Base-by-base conservation (phyloP, 352 stramenopile genomes). In the Globisporangium solare region DNA sequence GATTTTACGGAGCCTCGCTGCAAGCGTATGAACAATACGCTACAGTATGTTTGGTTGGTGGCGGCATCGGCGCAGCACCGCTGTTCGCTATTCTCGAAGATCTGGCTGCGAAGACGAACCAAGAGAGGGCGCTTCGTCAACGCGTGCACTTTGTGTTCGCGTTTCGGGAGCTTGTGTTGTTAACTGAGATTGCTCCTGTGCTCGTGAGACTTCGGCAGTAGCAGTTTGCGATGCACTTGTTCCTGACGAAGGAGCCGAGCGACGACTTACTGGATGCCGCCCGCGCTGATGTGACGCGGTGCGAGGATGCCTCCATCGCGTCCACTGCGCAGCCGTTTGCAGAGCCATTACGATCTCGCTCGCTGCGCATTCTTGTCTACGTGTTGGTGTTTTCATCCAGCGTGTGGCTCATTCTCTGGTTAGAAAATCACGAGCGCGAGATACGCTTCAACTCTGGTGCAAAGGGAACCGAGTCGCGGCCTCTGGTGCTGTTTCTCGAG, bases 81-180 rank as follows among this genome's bases (percentile, higher is more conserved):
- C 35, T 85, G 37, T 74, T 88, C 31, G 70, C 69, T 3, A 79
- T 84, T 31, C 56, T 86, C 20, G 71, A 86, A 39, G 76, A 84
- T 55, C 75, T 84, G 35, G 63, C 63, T 7, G 58, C 62, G 35
- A 47, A 40, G 31, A 45, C 12, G 17, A 64, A 3, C 46, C 52
- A 20, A 67, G n/a, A 20, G 24, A 0, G 1, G 17, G 15, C 2
- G 0, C 35, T 53, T 12, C 21, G 18, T 6, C 68, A 78, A n/a
- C 53, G 56, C 15, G 60, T 83, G 13, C 64, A 68, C 48, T 71
- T 80, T 35, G 41, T 83, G 3, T 66, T 83, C 48, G 58, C 68
- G 11, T 71, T 79, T 54, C 69, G 71, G 0, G 71, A 81, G 35
- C 45, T 78, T 40, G 47, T 70, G 13, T 48, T 81, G 24, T 41